Evolutionary conservation across 2,329 filamentous ascomycete species (phyloP).

Genomic region (Seiridium unicorne): DNA sequence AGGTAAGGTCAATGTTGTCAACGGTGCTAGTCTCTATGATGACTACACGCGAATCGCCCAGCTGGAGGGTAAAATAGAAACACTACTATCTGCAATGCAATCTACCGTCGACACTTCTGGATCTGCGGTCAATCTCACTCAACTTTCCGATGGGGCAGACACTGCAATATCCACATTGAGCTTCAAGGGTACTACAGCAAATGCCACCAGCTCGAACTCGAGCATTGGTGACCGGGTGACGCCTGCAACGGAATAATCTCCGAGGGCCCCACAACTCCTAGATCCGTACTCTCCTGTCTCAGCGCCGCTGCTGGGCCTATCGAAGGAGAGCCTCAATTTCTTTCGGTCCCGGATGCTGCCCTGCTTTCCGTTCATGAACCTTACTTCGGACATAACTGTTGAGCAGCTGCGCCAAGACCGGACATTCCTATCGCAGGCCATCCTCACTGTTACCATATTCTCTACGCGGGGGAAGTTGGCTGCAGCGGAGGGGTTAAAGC

Average conservation of each 20-base stretch:
- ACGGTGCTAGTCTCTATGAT: no score
- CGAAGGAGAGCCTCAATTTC: constrained; percentile 20
- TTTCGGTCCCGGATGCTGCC: constrained; percentile 33
- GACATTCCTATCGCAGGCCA: constrained; percentile 34
- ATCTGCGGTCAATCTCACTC: constrained; percentile 4
- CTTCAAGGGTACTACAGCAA: not conserved
- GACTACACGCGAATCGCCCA: constrained; percentile 25
- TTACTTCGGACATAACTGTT: constrained; percentile 24
- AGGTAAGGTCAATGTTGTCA: no score
- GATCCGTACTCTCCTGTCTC: constrained; percentile 2
- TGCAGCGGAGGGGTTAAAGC: constrained; percentile 28
- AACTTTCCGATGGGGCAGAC: constrained; percentile 6
- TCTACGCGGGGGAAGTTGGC: constrained; percentile 24
- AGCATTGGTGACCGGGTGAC: not conserved
- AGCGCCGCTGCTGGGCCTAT: constrained; percentile 9
- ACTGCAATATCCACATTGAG: not conserved
- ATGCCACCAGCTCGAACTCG: not conserved
- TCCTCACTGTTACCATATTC: constrained; percentile 29
- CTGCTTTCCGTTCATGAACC: constrained; percentile 31
- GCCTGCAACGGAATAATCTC: not conserved
- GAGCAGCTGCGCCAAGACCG: constrained; percentile 27
- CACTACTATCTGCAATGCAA: constrained; percentile 28
- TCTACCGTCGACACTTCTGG: constrained; percentile 17
- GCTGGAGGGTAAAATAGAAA: constrained; percentile 32
- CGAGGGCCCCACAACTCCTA: no score